Evolutionary conservation across 176 grass and related monocot genomes (phyloP), one percentile per base, ranked within the genome.

Genomic region (Carex parvula): DNA sequence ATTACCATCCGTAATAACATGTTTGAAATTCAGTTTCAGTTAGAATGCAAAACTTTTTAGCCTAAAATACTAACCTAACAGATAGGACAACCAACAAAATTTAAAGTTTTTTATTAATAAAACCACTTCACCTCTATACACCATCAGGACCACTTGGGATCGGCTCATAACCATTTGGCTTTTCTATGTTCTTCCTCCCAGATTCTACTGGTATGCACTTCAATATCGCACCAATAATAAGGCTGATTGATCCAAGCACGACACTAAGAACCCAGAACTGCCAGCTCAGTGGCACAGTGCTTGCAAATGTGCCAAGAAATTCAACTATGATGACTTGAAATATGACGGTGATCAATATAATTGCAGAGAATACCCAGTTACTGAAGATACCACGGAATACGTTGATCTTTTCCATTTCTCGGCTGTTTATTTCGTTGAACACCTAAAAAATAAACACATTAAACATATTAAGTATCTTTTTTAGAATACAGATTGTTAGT

Each of bases 381-480:
- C 88, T 78, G 4, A 98, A 18, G 22, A 98, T 89, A 22, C 93
- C 96, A 16, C 69, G 68, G 52, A 98, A 90, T 44, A 98, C 70
- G 53, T 98, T 95, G 2, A 98, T 93, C 96, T 93, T 98, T 66
- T 98, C 86, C 93, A 98, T 93, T 44, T 98, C 92, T 64, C 93
- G 88, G 64, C 96, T 98, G 80, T 95, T 98, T 86, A 98, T 91
- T 90, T 98, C 96, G 15, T 98, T 98, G 88, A 98, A 98, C 1
- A 98, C 96, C 96, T 98, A 56, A 46, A 46, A 46, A 6, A 22
- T 8, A 85, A 60, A 14, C 77, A 62, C 24, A 62, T 57, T 17
- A 32, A 33, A 14, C 22, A 77, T 26, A 62, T 62, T 62, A 22
- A 24, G 60, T 20, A 24, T 9, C 8, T 24, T 62, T 62, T 24